phyloP scores from a whole-genome alignment of 2,329 filamentous ascomycete genomes.

The Stachybotrys echinatus region DNA sequence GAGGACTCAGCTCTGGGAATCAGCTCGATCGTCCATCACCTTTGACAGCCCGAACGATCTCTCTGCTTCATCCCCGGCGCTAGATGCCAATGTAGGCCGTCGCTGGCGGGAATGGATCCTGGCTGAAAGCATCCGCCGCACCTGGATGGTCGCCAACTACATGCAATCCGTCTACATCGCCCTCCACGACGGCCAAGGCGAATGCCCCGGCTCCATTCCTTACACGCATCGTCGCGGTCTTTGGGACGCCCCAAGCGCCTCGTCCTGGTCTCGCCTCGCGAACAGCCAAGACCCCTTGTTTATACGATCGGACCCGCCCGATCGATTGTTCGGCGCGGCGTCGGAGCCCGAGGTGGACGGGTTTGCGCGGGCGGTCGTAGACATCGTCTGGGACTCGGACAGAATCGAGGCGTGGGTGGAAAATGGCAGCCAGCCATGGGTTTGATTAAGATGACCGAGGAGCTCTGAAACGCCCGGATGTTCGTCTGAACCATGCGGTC shows the following conservation, averaged over 20 bases:
- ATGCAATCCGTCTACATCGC: constrained; percentile 10
- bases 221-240: constrained; percentile 18
- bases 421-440: no score
- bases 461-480: no score
- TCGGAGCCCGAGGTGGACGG: constrained; percentile 1
- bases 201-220: constrained; percentile 13
- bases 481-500: no score
- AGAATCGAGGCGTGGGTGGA: constrained; percentile 6
- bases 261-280: constrained; percentile 12
- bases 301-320: background rate
- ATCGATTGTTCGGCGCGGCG: background rate
- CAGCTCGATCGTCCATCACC: constrained; percentile 8
- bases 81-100: background rate
- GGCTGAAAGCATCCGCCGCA: constrained; percentile 18
- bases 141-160: constrained; percentile 13
- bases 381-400: constrained; percentile 3
- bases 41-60: constrained; percentile 1
- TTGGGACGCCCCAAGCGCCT: constrained; percentile 18
- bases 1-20: constrained; percentile 11
- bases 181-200: constrained; percentile 7
- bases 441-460: no score
- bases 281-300: constrained; percentile 7
- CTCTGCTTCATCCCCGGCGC: background rate
- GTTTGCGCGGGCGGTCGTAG: constrained; percentile 3
- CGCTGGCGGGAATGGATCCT: constrained; percentile 19